A percentile compares a stretch with the other conserved stretches of the same genome.
phyloP scores from a whole-genome alignment of 2,329 filamentous ascomycete species.

The Scopulariopsis brevicaulis region DNA sequence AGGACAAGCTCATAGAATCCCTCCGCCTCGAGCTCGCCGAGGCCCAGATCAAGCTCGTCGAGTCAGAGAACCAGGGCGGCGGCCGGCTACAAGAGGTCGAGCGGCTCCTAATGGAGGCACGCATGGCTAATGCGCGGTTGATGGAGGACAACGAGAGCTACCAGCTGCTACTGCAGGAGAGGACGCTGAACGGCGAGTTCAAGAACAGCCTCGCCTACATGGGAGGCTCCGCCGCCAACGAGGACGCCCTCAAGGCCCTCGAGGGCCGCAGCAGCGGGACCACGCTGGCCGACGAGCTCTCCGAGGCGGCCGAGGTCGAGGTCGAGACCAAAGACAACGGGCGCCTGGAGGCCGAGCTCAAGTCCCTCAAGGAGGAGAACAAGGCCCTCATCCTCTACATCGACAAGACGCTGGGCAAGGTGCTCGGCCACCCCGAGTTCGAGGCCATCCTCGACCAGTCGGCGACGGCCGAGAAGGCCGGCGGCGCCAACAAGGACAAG shows the following conservation, averaged over 20 bases:
- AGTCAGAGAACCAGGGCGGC: constrained; percentile 86
- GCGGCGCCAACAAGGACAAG: constrained; percentile 54
- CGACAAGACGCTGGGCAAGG: constrained; percentile 95
- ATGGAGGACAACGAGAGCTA: constrained; percentile 99
- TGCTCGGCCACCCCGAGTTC: constrained; percentile 89
- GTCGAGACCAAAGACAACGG: constrained; percentile 41
- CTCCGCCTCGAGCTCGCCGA: constrained; percentile 87
- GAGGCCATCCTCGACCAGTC: constrained; percentile 86
- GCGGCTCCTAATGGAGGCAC: constrained; percentile 76
- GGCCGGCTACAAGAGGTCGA: constrained; percentile 85
- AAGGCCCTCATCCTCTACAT: constrained; percentile 96
- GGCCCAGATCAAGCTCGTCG: constrained; percentile 87
- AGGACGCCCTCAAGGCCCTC: constrained; percentile 52
- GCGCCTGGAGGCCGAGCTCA: constrained; percentile 67
- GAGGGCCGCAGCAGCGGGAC: constrained; percentile 42
- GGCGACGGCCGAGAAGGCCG: constrained; percentile 30
- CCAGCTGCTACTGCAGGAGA: constrained; percentile 86
- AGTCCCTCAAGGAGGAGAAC: constrained; percentile 80
- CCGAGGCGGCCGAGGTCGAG: constrained; percentile 52
- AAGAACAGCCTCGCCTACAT: constrained; percentile 67
- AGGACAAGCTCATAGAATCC: constrained; percentile 92
- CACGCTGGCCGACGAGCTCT: constrained; percentile 81
- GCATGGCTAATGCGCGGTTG: constrained; percentile 88
- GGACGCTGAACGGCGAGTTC: constrained; percentile 91
- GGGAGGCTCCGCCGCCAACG: constrained; percentile 39